A percentile compares a stretch with the other conserved stretches of the same genome.
Evolutionary conservation across 108 stramenopile genomes (phyloP).

Genomic region (Stephanodiscus triporus): DNA sequence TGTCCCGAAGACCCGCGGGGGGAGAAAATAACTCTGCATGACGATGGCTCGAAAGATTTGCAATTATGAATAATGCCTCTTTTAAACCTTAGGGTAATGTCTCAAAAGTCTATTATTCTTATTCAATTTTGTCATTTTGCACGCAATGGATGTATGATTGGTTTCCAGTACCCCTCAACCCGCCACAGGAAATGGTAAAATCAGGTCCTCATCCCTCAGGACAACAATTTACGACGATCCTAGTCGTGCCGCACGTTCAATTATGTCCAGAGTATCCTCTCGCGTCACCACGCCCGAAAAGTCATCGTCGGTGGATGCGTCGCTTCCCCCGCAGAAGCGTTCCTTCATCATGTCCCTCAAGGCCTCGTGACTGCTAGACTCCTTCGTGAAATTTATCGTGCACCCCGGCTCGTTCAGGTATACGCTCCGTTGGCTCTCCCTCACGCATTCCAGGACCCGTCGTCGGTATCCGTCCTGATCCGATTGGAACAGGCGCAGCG

Average conservation of each 20-base stretch:
- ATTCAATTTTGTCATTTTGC: too few species aligned
- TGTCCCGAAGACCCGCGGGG: slow-evolving; percentile 76
- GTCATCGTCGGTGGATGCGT: slow-evolving; percentile 6
- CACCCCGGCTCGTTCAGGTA: slow-evolving; percentile 73
- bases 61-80: not conserved
- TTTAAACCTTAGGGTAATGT: too few species aligned
- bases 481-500: slow-evolving; percentile 56
- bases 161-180: not conserved
- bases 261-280: slow-evolving; percentile 21
- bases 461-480: slow-evolving; percentile 67
- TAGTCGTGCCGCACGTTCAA: slow-evolving; percentile 11
- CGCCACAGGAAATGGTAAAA: not conserved
- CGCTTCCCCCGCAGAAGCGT: slow-evolving; percentile 50
- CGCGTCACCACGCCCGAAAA: slow-evolving; percentile 17
- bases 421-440: slow-evolving; percentile 76
- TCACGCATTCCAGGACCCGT: slow-evolving; percentile 74
- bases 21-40: slow-evolving; percentile 56
- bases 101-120: not conserved
- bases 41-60: not conserved
- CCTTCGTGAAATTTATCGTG: slow-evolving; percentile 74
- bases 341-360: slow-evolving; percentile 74
- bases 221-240: not conserved
- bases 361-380: slow-evolving; percentile 63
- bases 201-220: not conserved
- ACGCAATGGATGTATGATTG: too few species aligned